Evolutionary conservation across 768 basidiomycete genomes (phyloP).

Genomic region (Kwoniella newhampshirensis): DNA sequence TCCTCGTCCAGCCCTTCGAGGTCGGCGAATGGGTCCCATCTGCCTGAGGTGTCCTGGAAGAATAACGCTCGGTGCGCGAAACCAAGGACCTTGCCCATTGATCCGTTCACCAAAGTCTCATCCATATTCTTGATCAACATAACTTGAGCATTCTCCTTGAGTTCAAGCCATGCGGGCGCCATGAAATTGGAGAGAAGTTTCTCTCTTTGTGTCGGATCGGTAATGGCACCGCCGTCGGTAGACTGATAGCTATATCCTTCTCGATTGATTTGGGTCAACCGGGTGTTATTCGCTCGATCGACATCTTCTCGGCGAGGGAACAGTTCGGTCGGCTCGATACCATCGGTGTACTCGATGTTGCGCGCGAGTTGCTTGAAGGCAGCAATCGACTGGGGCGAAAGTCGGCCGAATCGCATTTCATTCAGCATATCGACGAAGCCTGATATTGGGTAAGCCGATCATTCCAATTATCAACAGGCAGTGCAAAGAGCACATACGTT

Average conservation of each 20-base stretch:
- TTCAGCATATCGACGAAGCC: conserved; percentile 96
- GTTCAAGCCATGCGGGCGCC: conserved; percentile 68
- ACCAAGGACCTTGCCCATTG: conserved; percentile 76
- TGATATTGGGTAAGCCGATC: conserved; percentile 41
- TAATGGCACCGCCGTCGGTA: conserved; percentile 64
- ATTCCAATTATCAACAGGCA: conserved; percentile 1
- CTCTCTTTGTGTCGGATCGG: conserved; percentile 64
- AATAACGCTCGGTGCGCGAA: conserved; percentile 58
- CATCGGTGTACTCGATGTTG: conserved; percentile 72
- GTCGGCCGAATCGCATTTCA: conserved; percentile 88
- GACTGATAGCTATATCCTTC: conserved; percentile 62
- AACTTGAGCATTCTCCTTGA: conserved; percentile 82
- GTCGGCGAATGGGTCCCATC: conserved; percentile 52
- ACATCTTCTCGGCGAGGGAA: conserved; percentile 92
- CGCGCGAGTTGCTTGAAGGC: conserved; percentile 72
- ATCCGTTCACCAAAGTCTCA: conserved; percentile 88
- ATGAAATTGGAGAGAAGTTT: conserved; percentile 88
- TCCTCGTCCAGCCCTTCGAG: conserved; percentile 51
- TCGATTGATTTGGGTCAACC: conserved; percentile 65
- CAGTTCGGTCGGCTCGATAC: conserved; percentile 86
- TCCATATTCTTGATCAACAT: conserved; percentile 96
- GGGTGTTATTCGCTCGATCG: conserved; percentile 71
- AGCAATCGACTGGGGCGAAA: conserved; percentile 65
- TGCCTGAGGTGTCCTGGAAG: conserved; percentile 39
- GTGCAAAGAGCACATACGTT: conserved; percentile 59